Evolutionary conservation across 352 stramenopile species (phyloP), one percentile per base, ranked within the genome.

Genomic region (Pythium phragmiticola): DNA sequence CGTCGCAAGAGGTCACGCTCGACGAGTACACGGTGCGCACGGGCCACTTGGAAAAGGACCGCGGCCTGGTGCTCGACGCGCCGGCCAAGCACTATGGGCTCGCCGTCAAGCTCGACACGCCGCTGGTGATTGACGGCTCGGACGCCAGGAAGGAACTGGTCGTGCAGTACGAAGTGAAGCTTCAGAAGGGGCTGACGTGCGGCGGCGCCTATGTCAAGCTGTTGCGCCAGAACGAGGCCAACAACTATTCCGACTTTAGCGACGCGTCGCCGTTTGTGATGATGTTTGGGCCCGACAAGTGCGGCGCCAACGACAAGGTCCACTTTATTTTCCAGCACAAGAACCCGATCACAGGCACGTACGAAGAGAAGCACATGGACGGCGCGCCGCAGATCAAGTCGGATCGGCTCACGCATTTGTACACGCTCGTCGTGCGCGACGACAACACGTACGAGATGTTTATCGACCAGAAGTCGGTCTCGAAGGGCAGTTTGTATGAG

Each of bases 251-350:
- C n/a, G 63, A 75, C 45, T 90, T 98, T 53, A 87, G 82, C 54
- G 85, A 97, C 68, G 63, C 77, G 33, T 93, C 90, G 49, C 93
- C 92, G 30, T 98, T 98, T 63, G 84, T 90, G 57, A 88, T 98
- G 74, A 98, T 98, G 95, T 98, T 98, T 74, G 95, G 95, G 0
- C 95, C 95, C 1, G 95, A 98, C 73, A 96, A 96, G 63, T 98
- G 95, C 68, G 94, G 94, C 42, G 68, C 76, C 13, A 98, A 76
- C 67, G 93, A 98, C 73, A 98, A 98, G 69, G 85, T 97, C 59
- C 95, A 98, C 60, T 91, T 98, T 30, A 98, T 98, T 62, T 92
- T 98, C 69, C 86, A 96, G 69, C 89, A 98, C 78, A 78, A 96
- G 72, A 98, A 98, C 79, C 94, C 93, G 0, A 51, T 96, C 23